Evolutionary conservation across 495 filamentous ascomycete genomes (phyloP).

Genomic region (Hyaloscypha finlandica): DNA sequence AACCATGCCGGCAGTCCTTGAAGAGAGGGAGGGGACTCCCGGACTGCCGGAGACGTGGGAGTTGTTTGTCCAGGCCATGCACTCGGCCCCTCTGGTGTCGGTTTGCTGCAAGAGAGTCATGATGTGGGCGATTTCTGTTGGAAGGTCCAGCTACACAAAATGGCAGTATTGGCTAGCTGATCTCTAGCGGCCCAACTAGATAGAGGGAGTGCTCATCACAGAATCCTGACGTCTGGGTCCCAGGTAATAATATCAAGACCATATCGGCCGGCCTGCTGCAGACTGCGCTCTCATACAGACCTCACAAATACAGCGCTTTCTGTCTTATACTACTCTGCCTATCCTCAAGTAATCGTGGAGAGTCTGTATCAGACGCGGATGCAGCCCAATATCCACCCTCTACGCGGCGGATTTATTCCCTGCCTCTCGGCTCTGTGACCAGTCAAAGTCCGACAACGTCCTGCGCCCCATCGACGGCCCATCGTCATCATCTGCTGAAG

Average conservation of each 20-base stretch:
- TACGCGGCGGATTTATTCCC: not conserved
- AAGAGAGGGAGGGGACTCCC: not conserved
- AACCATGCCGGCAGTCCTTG: not conserved
- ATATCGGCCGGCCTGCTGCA: not conserved
- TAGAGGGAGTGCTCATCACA: not conserved
- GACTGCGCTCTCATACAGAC: not conserved
- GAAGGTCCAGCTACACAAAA: not conserved
- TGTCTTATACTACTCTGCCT: not conserved
- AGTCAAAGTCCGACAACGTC: not conserved
- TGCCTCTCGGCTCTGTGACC: not conserved
- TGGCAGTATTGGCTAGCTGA: not conserved
- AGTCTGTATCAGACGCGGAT: not conserved
- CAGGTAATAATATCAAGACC: not conserved
- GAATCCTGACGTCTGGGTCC: not conserved
- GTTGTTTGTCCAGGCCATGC: not conserved
- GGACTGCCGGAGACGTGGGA: not conserved
- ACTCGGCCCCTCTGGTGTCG: not conserved
- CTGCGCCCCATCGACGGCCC: slow-evolving; percentile 7
- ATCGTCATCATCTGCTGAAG: slow-evolving; percentile 24
- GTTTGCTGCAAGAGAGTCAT: not conserved
- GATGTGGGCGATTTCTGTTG: not conserved
- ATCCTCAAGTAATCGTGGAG: not conserved
- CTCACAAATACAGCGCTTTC: not conserved
- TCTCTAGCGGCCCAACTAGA: not conserved
- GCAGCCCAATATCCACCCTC: not conserved